These are phyloP conservation scores for Paecilomyces dactylethromorphus DNA, from an alignment of 2,329 filamentous ascomycete genomes.

Conservation along the genomic window DNA sequence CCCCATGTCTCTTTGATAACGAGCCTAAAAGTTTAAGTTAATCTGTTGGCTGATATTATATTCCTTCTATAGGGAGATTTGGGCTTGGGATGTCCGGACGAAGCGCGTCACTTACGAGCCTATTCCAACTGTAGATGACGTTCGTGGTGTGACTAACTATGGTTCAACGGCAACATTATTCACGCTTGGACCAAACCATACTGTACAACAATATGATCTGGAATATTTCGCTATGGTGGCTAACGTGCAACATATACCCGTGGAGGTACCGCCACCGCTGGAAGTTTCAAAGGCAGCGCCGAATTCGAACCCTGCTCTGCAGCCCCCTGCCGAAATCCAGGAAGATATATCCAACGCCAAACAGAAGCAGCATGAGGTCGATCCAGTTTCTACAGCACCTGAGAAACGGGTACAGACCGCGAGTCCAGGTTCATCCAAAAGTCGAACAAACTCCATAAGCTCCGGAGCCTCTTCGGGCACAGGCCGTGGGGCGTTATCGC, in stretches of 20 bases:
- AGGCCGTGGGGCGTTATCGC: conserved; percentile 32
- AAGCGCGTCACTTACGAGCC: conserved; percentile 89
- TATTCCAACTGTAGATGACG: conserved; percentile 75
- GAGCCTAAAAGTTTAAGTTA: background rate
- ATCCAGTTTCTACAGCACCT: conserved; percentile 55
- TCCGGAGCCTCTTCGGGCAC: conserved; percentile 50
- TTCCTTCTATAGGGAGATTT: conserved; percentile 62
- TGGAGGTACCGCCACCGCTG: conserved; percentile 72
- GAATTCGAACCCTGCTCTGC: conserved; percentile 23
- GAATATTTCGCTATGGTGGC: conserved; percentile 79
- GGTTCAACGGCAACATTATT: conserved; percentile 89
- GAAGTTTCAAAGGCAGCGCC: conserved; percentile 48
- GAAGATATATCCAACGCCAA: conserved; percentile 66
- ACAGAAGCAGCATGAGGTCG: conserved; percentile 66
- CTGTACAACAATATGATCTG: conserved; percentile 90
- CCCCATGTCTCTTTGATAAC: background rate
- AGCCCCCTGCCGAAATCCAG: conserved; percentile 51
- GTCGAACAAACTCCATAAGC: conserved; percentile 56
- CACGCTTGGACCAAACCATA: conserved; percentile 79
- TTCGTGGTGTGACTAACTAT: conserved; percentile 78
- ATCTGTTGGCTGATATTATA: background rate
- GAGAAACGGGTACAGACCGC: conserved; percentile 57
- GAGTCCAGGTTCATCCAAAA: conserved; percentile 59
- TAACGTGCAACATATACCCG: conserved; percentile 79
- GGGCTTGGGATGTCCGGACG: conserved; percentile 96